Evolutionary conservation across 2,329 filamentous ascomycete species (phyloP).

Genomic region (Diaporthe longicolla): DNA sequence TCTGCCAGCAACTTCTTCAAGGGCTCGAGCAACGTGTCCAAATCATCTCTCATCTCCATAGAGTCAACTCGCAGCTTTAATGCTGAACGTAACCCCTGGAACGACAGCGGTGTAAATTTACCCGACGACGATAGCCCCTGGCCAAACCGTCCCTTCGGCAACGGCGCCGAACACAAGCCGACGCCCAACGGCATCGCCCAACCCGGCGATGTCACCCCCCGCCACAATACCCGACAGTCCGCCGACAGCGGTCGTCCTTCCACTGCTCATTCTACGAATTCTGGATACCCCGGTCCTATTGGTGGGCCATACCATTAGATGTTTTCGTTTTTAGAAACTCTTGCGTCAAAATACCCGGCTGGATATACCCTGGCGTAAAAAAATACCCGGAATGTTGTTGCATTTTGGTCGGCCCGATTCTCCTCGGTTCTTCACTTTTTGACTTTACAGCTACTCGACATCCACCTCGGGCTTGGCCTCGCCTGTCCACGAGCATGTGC

Average conservation of each 20-base stretch:
- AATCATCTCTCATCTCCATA: conserved; percentile 95
- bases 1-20: conserved; percentile 91
- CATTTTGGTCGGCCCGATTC: conserved; percentile 60
- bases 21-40: conserved; percentile 90
- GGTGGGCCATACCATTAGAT: conserved; percentile 86
- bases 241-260: conserved; percentile 93
- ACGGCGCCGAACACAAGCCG: conserved; percentile 75
- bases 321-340: conserved; percentile 57
- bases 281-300: conserved; percentile 94
- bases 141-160: conserved; percentile 74
- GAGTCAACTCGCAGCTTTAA: conserved; percentile 93
- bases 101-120: conserved; percentile 96
- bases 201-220: conserved; percentile 85
- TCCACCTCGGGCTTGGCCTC: conserved; percentile 42
- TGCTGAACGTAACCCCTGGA: conserved; percentile 97
- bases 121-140: conserved; percentile 86
- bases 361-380: conserved; percentile 77
- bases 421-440: conserved; percentile 54
- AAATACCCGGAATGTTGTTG: conserved; percentile 64
- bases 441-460: conserved; percentile 48
- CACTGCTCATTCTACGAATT: conserved; percentile 94
- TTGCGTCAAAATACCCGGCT: conserved; percentile 68
- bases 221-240: conserved; percentile 86
- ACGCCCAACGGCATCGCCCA: conserved; percentile 71
- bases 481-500: background rate